Conservation (phyloP, 805 yeast genomes). For the Diddensiella caesifluorescens region DNA sequence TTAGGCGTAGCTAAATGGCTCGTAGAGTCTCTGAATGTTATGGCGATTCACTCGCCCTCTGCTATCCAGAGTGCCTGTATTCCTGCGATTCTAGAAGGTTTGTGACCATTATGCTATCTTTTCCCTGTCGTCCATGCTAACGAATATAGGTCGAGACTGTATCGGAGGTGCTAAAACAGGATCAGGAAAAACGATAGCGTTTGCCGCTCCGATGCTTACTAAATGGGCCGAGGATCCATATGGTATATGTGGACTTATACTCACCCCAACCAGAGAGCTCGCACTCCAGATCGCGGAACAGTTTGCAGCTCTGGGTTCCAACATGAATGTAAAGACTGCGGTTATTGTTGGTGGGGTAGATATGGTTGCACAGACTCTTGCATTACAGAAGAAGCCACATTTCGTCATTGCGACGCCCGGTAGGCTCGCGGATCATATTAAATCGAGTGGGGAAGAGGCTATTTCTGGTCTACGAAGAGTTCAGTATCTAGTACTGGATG, state of each 20-base stretch:
- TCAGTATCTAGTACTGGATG: constrained; percentile 83
- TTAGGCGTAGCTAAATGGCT: constrained; percentile 63
- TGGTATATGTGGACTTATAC: constrained; percentile 82
- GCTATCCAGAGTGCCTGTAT: constrained; percentile 84
- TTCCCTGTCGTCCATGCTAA: no score
- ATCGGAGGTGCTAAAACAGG: constrained; percentile 99
- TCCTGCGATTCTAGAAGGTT: constrained; percentile 63
- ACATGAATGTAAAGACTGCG: constrained; percentile 75
- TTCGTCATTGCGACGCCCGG: constrained; percentile 97
- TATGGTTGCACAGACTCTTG: constrained; percentile 81
- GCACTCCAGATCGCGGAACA: constrained; percentile 98
- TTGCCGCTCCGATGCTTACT: constrained; percentile 95
- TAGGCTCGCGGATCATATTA: constrained; percentile 84
- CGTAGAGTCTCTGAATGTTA: constrained; percentile 67
- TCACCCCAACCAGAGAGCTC: constrained; percentile 86
- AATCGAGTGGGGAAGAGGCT: constrained; percentile 85
- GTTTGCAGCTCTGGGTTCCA: constrained; percentile 85
- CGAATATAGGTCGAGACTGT: constrained; percentile 78
- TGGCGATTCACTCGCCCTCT: constrained; percentile 81
- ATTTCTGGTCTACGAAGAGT: constrained; percentile 71
- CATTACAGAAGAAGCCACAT: constrained; percentile 80
- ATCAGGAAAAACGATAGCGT: constrained; percentile 95
- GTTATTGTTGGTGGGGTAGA: constrained; percentile 95
- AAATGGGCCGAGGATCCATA: constrained; percentile 93
- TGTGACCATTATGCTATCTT: neutral